phyloP scores from a whole-genome alignment of 2,329 filamentous ascomycete species.

The Zymoseptoria ardabiliae region DNA sequence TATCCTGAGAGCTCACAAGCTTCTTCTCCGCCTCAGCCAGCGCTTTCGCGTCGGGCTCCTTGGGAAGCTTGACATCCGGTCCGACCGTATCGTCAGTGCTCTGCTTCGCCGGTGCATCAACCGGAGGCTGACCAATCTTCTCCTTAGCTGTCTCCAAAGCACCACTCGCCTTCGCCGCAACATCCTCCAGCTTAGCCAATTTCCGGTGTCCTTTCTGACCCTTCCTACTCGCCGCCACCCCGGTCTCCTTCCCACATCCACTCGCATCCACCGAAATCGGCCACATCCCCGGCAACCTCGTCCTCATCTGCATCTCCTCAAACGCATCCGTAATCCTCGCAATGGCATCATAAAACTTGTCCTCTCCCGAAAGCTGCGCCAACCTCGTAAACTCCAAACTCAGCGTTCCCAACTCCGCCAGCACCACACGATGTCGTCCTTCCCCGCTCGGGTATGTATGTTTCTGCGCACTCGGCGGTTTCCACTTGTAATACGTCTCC shows the following conservation, averaged over 20 bases:
- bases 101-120: neutral
- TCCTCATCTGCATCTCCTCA: constrained; percentile 64
- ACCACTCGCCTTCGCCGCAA: neutral
- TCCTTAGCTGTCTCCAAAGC: neutral
- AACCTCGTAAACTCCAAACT: constrained; percentile 84
- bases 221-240: constrained; percentile 3
- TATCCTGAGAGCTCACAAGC: neutral
- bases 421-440: constrained; percentile 38
- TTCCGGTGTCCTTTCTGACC: neutral
- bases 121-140: neutral
- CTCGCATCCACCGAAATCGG: constrained; percentile 70
- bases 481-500: constrained; percentile 71
- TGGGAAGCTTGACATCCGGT: neutral
- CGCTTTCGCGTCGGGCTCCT: neutral
- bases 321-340: constrained; percentile 77
- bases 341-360: constrained; percentile 84
- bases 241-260: constrained; percentile 56
- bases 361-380: constrained; percentile 72
- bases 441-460: constrained; percentile 48
- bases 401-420: constrained; percentile 69
- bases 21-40: neutral
- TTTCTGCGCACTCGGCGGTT: constrained; percentile 55
- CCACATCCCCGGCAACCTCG: constrained; percentile 70
- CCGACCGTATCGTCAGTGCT: neutral
- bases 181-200: constrained; percentile 4